Evolutionary conservation across 208 protist genomes (phyloP).

Genomic region (Crithidia acanthocephali): DNA sequence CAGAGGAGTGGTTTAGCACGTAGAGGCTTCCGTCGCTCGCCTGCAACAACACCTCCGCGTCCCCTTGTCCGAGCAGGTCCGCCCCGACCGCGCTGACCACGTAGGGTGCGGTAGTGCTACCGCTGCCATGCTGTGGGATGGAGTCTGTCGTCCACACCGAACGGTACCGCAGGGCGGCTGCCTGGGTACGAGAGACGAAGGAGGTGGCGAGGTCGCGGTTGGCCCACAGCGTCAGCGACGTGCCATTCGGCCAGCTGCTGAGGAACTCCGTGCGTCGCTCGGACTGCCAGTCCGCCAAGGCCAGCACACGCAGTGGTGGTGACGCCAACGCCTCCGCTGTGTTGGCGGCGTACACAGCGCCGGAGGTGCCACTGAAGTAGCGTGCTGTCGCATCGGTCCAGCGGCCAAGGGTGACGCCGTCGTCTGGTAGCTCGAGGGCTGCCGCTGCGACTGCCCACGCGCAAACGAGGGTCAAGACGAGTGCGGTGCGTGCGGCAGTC

Average conservation of each 20-base stretch:
- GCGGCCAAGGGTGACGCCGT: conserved; percentile 14
- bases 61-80: conserved; percentile 45
- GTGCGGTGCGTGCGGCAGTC: not conserved
- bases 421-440: not conserved
- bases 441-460: not conserved
- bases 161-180: conserved; percentile 7
- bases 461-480: not conserved
- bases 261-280: conserved; percentile 32
- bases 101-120: not conserved
- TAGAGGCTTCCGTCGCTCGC: conserved; percentile 45
- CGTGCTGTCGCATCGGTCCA: conserved; percentile 26
- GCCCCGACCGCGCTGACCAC: conserved; percentile 59
- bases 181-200: conserved; percentile 2
- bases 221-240: conserved; percentile 22
- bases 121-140: not conserved
- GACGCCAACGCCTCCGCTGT: not conserved
- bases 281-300: conserved; percentile 29
- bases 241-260: conserved; percentile 28
- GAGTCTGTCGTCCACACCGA: conserved; percentile 8
- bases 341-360: not conserved
- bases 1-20: conserved; percentile 27
- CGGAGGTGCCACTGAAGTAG: conserved; percentile 14
- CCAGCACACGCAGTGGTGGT: conserved; percentile 26
- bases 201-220: conserved; percentile 10
- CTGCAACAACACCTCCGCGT: conserved; percentile 52